phyloP scores from a whole-genome alignment of 2,329 filamentous ascomycete genomes.

The Didymella exigua region DNA sequence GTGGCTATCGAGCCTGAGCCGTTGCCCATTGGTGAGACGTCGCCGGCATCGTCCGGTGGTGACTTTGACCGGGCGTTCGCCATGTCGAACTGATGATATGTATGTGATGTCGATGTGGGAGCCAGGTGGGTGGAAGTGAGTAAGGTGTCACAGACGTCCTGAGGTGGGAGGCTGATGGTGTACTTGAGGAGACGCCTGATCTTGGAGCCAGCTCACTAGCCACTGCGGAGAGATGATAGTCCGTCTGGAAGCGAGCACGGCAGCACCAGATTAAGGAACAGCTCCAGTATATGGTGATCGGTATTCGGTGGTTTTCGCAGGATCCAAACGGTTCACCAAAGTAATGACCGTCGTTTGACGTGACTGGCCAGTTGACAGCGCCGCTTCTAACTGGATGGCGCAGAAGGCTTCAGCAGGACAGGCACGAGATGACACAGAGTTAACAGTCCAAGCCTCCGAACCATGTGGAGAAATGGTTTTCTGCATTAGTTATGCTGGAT shows the following conservation, averaged over 20 bases:
- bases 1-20: slow-evolving; percentile 21
- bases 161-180: neutral
- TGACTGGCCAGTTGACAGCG: slow-evolving; percentile 18
- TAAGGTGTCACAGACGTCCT: neutral
- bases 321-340: slow-evolving; percentile 18
- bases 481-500: slow-evolving; percentile 32
- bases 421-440: slow-evolving; percentile 11
- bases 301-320: slow-evolving; percentile 26
- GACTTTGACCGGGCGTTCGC: slow-evolving; percentile 26
- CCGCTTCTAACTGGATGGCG: slow-evolving; percentile 21
- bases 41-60: slow-evolving; percentile 30
- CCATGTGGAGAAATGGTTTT: slow-evolving; percentile 38
- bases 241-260: slow-evolving; percentile 26
- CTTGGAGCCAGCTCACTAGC: slow-evolving; percentile 24
- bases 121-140: neutral
- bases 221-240: slow-evolving; percentile 25
- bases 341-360: slow-evolving; percentile 10
- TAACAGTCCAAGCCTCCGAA: slow-evolving; percentile 25
- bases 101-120: neutral
- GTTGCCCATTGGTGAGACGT: slow-evolving; percentile 38
- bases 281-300: slow-evolving; percentile 28
- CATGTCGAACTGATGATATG: slow-evolving; percentile 24
- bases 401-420: slow-evolving; percentile 22
- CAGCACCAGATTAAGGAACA: slow-evolving; percentile 34
- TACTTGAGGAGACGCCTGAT: slow-evolving; percentile 7